Conservation (phyloP, 768 basidiomycete genomes). For the Lentinula lateritia region DNA sequence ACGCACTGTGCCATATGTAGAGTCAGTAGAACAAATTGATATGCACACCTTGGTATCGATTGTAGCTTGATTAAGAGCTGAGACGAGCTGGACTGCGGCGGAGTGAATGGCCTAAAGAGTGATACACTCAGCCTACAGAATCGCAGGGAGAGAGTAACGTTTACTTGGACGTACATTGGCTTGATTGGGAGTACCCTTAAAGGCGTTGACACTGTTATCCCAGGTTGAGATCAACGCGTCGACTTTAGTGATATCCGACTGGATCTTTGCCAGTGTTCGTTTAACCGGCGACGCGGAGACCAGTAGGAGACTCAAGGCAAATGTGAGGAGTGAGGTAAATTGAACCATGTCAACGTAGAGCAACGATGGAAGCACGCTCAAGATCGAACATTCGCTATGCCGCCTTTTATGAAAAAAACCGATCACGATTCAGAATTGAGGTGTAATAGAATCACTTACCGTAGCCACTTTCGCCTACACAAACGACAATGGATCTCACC, state of each 20-base stretch:
- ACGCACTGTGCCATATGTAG: not conserved
- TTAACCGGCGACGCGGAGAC: not conserved
- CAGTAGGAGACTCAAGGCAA: not conserved
- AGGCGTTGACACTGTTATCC: not conserved
- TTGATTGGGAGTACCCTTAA: not conserved
- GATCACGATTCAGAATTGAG: too few relatives aligned
- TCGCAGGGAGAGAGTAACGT: too few relatives aligned
- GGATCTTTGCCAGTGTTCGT: not conserved
- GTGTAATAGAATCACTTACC: too few relatives aligned
- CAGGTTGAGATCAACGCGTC: not conserved
- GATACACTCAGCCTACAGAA: not conserved
- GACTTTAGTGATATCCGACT: not conserved
- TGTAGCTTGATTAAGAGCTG: not conserved
- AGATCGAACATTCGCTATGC: not conserved
- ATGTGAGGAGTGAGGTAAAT: not conserved
- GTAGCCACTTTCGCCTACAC: too few relatives aligned
- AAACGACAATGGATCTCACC: too few relatives aligned
- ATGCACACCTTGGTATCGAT: not conserved
- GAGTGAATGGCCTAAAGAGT: not conserved
- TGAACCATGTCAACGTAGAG: not conserved
- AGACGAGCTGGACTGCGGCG: not conserved
- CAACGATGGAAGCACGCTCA: not conserved
- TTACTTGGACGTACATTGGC: not conserved
- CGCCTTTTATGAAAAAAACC: not conserved
- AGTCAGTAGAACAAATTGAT: not conserved